phyloP scores from a whole-genome alignment of 495 filamentous ascomycete species.

The Astrothelium macrocarpum region DNA sequence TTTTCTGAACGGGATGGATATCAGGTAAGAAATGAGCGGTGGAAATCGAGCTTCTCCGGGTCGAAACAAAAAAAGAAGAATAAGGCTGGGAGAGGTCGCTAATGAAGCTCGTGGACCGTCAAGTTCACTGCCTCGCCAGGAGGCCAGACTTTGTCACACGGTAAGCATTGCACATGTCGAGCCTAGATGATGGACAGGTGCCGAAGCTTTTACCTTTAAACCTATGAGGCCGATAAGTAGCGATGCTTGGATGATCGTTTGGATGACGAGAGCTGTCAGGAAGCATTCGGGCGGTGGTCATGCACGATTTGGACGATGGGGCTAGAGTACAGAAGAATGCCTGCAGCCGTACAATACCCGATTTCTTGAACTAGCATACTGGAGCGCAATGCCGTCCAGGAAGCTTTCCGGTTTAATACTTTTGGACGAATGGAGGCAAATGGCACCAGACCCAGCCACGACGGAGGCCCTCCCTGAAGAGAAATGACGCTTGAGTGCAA shows the following conservation, averaged over 20 bases:
- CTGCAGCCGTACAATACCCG: not conserved
- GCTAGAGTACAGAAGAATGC: not conserved
- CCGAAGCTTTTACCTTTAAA: not conserved
- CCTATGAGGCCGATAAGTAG: not conserved
- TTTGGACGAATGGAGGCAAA: not conserved
- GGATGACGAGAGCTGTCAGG: conserved; percentile 3
- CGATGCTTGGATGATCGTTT: not conserved
- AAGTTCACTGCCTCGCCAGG: conserved; percentile 5
- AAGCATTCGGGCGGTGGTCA: conserved; percentile 5
- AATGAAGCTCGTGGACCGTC: not conserved
- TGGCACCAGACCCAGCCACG: conserved; percentile 3
- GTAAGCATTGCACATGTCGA: not conserved
- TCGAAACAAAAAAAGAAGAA: not conserved
- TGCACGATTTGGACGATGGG: not conserved
- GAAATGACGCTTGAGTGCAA: conserved; percentile 7
- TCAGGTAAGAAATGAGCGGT: not conserved
- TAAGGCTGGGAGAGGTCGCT: not conserved
- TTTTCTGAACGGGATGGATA: not conserved
- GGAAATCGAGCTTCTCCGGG: not conserved
- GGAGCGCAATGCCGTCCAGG: not conserved
- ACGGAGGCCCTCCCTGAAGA: conserved; percentile 6
- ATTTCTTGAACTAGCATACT: not conserved
- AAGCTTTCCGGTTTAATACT: not conserved
- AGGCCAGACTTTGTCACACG: conserved; percentile 1
- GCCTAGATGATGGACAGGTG: not conserved